These are phyloP conservation scores for Bipolaris bicolor DNA, from an alignment of 2,329 filamentous ascomycete genomes.

Conservation along the genomic window DNA sequence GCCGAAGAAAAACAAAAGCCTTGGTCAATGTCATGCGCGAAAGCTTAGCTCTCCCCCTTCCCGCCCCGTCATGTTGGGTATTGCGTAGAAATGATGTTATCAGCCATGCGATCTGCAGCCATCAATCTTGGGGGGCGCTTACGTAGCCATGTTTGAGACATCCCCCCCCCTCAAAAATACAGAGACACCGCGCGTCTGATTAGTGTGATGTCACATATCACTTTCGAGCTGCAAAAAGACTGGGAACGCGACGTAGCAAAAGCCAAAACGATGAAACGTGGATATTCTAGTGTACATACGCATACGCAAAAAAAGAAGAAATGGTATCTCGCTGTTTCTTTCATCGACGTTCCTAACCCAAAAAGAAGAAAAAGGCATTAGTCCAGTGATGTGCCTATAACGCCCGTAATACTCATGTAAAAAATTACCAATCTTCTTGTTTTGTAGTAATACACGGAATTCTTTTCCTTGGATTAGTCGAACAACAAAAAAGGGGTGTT, in stretches of 20 bases:
- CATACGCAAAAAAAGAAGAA: not conserved
- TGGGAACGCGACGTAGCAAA: not conserved
- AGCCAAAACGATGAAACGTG: not conserved
- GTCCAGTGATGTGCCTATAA: too few relatives aligned
- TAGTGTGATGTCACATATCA: not conserved
- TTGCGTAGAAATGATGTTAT: conserved; percentile 1
- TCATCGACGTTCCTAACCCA: not conserved
- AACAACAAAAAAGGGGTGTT: not conserved
- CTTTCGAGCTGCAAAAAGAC: not conserved
- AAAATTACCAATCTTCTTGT: too few relatives aligned
- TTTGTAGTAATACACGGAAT: too few relatives aligned
- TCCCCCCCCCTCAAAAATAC: too few relatives aligned
- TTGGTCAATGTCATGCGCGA: conserved; percentile 14
- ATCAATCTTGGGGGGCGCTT: too few relatives aligned
- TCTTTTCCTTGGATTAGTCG: not conserved
- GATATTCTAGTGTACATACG: conserved; percentile 1
- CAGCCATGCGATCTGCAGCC: not conserved
- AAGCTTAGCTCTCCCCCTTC: conserved; percentile 1
- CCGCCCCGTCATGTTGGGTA: not conserved
- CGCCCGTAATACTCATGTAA: too few relatives aligned
- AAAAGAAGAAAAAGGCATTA: conserved; percentile 1
- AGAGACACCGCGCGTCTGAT: not conserved
- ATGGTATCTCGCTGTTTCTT: conserved; percentile 12
- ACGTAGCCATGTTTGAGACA: too few relatives aligned
- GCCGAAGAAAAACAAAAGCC: not conserved